phyloP scores from a whole-genome alignment of 805 yeast species.

The Blastobotrys peoriensis region DNA sequence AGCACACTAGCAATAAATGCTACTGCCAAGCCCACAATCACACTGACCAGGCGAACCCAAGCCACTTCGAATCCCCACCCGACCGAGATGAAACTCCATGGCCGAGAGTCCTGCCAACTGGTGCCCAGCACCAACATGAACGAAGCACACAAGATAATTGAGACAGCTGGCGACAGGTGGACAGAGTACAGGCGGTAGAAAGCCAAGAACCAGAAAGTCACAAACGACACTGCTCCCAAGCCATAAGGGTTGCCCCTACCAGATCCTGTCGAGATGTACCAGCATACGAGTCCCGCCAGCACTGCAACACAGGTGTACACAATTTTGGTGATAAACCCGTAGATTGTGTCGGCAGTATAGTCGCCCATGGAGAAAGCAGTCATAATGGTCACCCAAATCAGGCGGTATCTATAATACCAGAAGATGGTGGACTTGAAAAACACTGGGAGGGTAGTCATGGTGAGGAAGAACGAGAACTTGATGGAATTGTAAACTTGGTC shows the following conservation, averaged over 20 bases:
- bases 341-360: constrained; percentile 30
- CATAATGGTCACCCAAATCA: constrained; percentile 31
- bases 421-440: constrained; percentile 22
- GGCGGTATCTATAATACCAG: constrained; percentile 20
- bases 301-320: constrained; percentile 28
- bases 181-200: constrained; percentile 28
- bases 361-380: constrained; percentile 26
- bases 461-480: constrained; percentile 22
- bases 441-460: constrained; percentile 23
- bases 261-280: constrained; percentile 32
- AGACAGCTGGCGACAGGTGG: constrained; percentile 26
- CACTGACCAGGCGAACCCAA: constrained; percentile 32
- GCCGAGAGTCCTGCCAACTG: constrained; percentile 27
- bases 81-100: constrained; percentile 16
- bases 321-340: constrained; percentile 24
- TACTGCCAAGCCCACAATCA: constrained; percentile 26
- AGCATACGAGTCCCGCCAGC: constrained; percentile 28
- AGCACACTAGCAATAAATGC: constrained; percentile 28
- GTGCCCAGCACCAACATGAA: constrained; percentile 28
- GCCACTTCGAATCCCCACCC: constrained; percentile 29
- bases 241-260: constrained; percentile 32
- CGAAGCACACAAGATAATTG: constrained; percentile 26
- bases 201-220: constrained; percentile 21
- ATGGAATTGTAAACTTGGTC: constrained; percentile 20
- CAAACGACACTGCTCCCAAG: constrained; percentile 27